These are phyloP conservation scores for Crataegus laevigata DNA, from an alignment of 306 rosid species.

Conservation along the genomic window DNA sequence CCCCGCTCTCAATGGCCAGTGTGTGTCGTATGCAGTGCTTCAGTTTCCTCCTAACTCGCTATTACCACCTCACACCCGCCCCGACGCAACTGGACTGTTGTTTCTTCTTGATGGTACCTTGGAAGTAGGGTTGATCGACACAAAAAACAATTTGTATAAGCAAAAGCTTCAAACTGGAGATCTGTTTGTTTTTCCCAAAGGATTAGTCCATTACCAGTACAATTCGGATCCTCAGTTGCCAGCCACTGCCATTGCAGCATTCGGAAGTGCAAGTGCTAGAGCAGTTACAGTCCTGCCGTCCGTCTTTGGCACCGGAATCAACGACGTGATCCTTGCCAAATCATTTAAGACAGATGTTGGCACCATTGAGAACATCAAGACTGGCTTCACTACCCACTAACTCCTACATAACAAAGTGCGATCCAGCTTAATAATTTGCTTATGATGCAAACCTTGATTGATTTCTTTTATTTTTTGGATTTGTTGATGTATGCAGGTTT, in stretches of 20 bases:
- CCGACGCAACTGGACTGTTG: conserved; percentile 24
- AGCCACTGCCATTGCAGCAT: conserved; percentile 29
- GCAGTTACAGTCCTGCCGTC: conserved; percentile 14
- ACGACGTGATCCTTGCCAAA: conserved; percentile 18
- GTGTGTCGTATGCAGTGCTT: conserved; percentile 8
- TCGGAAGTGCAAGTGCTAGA: conserved; percentile 38
- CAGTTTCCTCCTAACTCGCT: conserved; percentile 3
- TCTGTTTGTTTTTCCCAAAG: conserved; percentile 30
- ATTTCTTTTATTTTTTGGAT: neutral
- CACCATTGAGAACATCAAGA: conserved; percentile 17
- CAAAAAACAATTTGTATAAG: conserved; percentile 5
- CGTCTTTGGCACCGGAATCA: conserved; percentile 18
- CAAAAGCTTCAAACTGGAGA: conserved; percentile 29
- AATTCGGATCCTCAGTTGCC: neutral
- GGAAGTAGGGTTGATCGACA: conserved; percentile 32
- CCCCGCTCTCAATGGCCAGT: conserved; percentile 16
- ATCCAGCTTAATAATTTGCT: neutral
- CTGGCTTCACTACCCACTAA: neutral
- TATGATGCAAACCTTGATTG: neutral
- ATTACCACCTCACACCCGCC: conserved; percentile 29
- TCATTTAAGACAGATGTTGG: conserved; percentile 24
- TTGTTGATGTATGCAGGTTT: neutral
- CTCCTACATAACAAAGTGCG: neutral
- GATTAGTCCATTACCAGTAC: conserved; percentile 28
- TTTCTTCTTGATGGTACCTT: conserved; percentile 21